Conservation (phyloP, 129 eudicot genomes). For the Chrysanthemum makinoi region DNA sequence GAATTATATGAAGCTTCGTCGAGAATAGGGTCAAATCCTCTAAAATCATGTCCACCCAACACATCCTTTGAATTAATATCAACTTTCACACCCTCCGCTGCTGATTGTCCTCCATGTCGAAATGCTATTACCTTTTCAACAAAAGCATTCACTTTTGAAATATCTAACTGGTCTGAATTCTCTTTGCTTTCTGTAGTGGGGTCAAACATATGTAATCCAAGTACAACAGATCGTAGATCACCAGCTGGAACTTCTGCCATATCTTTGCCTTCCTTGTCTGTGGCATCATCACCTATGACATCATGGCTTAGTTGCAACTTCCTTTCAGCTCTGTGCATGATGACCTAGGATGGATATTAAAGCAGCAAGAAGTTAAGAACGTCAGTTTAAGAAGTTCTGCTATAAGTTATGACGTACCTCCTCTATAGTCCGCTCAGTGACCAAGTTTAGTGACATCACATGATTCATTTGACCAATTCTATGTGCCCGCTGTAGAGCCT, state of each 20-base stretch:
- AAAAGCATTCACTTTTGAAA: slow-evolving; percentile 45
- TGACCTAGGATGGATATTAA: slow-evolving; percentile 48
- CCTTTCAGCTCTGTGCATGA: slow-evolving; percentile 86
- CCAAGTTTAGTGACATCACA: slow-evolving; percentile 78
- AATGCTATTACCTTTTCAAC: slow-evolving; percentile 63
- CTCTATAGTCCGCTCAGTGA: slow-evolving; percentile 73
- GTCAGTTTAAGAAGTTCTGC: neutral
- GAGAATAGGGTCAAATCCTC: slow-evolving; percentile 50
- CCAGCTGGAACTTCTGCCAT: slow-evolving; percentile 51
- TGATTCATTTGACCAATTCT: slow-evolving; percentile 94
- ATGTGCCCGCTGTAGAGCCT: slow-evolving; percentile 97
- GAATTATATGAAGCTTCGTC: slow-evolving; percentile 78
- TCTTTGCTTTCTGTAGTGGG: slow-evolving; percentile 48
- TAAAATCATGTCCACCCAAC: slow-evolving; percentile 32
- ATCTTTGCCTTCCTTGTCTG: slow-evolving; percentile 53
- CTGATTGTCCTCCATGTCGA: slow-evolving; percentile 48
- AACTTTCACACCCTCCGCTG: slow-evolving; percentile 32
- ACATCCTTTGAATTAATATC: slow-evolving; percentile 47
- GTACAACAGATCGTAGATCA: slow-evolving; percentile 74
- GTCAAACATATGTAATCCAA: slow-evolving; percentile 75
- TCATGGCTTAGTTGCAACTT: slow-evolving; percentile 90
- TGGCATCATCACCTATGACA: slow-evolving; percentile 64
- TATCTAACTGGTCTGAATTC: slow-evolving; percentile 39
- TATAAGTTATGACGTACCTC: slow-evolving; percentile 53
- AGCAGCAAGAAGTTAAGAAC: slow-evolving; percentile 10